A percentile compares a stretch with the other conserved stretches of the same genome.
These are phyloP conservation scores for Lactarius evosmus DNA, from an alignment of 768 basidiomycete species.

Conservation along the genomic window DNA sequence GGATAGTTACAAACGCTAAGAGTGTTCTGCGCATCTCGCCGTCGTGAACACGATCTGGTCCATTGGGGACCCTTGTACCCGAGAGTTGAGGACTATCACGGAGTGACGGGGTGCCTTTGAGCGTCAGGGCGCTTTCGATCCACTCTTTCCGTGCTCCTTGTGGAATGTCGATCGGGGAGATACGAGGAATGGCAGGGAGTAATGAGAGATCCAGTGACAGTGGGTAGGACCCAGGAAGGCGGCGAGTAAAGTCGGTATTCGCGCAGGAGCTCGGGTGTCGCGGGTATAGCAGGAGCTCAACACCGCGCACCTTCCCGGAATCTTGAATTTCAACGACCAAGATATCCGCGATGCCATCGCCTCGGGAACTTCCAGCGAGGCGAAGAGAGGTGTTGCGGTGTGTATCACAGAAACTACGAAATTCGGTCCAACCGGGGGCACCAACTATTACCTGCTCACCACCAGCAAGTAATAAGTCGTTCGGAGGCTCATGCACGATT, in stretches of 20 bases:
- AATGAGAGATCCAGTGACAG: not conserved
- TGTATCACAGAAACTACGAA: slow-evolving; percentile 9
- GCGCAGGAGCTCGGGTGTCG: not conserved
- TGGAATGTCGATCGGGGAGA: not conserved
- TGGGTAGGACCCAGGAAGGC: slow-evolving; percentile 25
- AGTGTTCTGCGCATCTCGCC: not conserved
- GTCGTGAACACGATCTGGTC: not conserved
- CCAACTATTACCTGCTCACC: slow-evolving; percentile 15
- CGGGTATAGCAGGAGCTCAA: slow-evolving; percentile 17
- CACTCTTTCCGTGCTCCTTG: not conserved
- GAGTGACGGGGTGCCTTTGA: slow-evolving; percentile 11
- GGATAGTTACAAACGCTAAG: slow-evolving; percentile 4
- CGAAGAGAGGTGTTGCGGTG: slow-evolving; percentile 8
- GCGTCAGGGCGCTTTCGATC: slow-evolving; percentile 7
- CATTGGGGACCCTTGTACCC: not conserved
- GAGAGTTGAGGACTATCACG: not conserved
- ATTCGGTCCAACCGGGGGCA: slow-evolving; percentile 14
- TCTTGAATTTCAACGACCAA: slow-evolving; percentile 10
- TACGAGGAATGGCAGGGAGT: not conserved
- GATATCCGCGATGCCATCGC: slow-evolving; percentile 6
- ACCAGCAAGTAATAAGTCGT: slow-evolving; percentile 5
- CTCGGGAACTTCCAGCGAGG: slow-evolving; percentile 5
- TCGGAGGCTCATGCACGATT: not conserved
- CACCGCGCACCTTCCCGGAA: slow-evolving; percentile 3
- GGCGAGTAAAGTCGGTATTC: slow-evolving; percentile 3